Conservation (phyloP, 2,329 filamentous ascomycete species). For the Thermomyces lanuginosus region DNA sequence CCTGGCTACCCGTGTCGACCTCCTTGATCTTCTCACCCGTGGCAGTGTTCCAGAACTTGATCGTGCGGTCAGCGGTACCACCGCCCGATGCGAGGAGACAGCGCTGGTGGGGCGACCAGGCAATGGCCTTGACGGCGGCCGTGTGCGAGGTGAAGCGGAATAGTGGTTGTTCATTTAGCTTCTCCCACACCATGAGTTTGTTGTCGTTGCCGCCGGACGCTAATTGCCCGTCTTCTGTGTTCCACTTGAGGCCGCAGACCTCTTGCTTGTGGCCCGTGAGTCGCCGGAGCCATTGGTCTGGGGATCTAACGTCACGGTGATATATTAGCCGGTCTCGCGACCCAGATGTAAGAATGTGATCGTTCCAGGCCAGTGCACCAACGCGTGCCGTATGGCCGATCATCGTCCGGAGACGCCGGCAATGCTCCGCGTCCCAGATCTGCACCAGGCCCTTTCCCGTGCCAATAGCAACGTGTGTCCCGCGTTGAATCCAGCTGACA, state of each 20-base stretch:
- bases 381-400: slow-evolving; percentile 88
- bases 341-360: slow-evolving; percentile 89
- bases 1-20: slow-evolving; percentile 90
- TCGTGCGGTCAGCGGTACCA: slow-evolving; percentile 85
- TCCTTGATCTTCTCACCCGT: slow-evolving; percentile 69
- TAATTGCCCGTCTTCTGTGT: slow-evolving; percentile 84
- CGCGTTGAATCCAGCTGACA: slow-evolving; percentile 91
- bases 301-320: slow-evolving; percentile 84
- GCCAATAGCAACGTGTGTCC: slow-evolving; percentile 87
- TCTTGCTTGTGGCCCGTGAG: slow-evolving; percentile 94
- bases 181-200: slow-evolving; percentile 97
- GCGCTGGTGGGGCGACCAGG: slow-evolving; percentile 93
- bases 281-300: slow-evolving; percentile 76
- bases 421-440: slow-evolving; percentile 89
- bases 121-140: slow-evolving; percentile 91
- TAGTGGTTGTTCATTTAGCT: slow-evolving; percentile 74
- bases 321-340: slow-evolving; percentile 87
- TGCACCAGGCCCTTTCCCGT: slow-evolving; percentile 89
- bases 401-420: slow-evolving; percentile 80
- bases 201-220: slow-evolving; percentile 97
- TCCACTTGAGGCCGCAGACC: slow-evolving; percentile 93
- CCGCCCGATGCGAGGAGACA: slow-evolving; percentile 89
- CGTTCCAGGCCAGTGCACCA: slow-evolving; percentile 91
- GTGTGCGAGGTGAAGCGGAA: slow-evolving; percentile 93
- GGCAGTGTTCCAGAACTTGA: slow-evolving; percentile 94